Base-by-base conservation (phyloP, 2,329 filamentous ascomycete species). In the Hypoxylon sp. region DNA sequence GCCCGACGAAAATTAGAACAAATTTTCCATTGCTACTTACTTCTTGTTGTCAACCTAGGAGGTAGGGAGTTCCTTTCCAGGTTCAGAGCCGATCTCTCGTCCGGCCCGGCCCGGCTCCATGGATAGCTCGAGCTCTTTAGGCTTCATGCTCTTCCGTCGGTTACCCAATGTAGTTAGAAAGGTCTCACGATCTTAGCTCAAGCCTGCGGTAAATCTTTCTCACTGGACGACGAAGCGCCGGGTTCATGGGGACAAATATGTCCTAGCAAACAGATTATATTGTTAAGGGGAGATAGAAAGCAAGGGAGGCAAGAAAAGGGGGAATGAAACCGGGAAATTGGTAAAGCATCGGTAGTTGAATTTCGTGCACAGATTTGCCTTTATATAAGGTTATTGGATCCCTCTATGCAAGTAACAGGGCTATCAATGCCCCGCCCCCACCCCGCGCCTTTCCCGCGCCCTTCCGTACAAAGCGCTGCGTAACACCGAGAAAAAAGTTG, bases 401-500 rank as follows among this genome's bases (percentile, higher is more conserved):
- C 35, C 2, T 6, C n/a, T 48, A 58, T 17, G 20, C 22, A 48
- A 37, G n/a, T 59, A 55, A 37, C 57, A 35, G 57, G 54, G 50
- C 35, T 25, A 37, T 51, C 7, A 11, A 27, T 27, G 25, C 25
- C 25, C 25, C 25, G 25, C 25, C 25, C 3, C 25, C 25, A 3
- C 25, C 31, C 33, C 37, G 27, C 35, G 49, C 49, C 37, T 17
- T 49, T 14, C 51, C 63, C 56, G 40, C 64, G 64, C 68, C 68
- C 25, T 30, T 71, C 50, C 51, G 44, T 44, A 14, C 51, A 50
- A 70, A 54, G 57, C 50, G 56, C 40, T 22, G 58, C 61, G 50
- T 65, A 61, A 64, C 58, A 54, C 33, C 35, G 46, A 65, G 13
- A 48, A 56, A 64, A 66, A 46, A 40, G 60, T 66, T 67, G 70